phyloP scores from a whole-genome alignment of 2,329 filamentous ascomycete genomes.

The Aspergillus chevalieri region DNA sequence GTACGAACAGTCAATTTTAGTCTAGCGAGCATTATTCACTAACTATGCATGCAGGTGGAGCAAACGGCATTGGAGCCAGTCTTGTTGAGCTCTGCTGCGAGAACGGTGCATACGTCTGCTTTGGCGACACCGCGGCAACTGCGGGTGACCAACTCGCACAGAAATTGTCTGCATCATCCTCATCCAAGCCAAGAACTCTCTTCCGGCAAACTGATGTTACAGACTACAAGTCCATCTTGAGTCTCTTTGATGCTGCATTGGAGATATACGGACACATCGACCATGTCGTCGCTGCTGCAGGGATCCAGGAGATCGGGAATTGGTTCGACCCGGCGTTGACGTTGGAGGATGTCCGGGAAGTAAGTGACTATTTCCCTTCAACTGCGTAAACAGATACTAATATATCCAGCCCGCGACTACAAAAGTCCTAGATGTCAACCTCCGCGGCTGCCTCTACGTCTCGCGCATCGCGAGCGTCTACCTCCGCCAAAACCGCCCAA shows the following conservation, averaged over 20 bases:
- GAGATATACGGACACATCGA: slow-evolving; percentile 44
- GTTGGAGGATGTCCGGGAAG: slow-evolving; percentile 38
- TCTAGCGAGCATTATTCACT: not conserved
- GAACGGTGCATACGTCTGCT: slow-evolving; percentile 37
- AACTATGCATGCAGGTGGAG: slow-evolving; percentile 25
- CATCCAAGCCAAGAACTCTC: slow-evolving; percentile 16
- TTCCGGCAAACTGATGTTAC: slow-evolving; percentile 44
- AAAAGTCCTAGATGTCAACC: slow-evolving; percentile 44
- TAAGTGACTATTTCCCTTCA: slow-evolving; percentile 9
- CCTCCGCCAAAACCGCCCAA: slow-evolving; percentile 36
- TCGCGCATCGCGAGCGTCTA: slow-evolving; percentile 47
- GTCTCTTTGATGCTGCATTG: slow-evolving; percentile 43
- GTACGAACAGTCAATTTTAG: slow-evolving; percentile 4
- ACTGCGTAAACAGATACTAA: not conserved
- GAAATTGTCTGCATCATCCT: slow-evolving; percentile 10
- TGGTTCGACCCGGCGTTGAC: slow-evolving; percentile 43
- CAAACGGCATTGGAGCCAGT: slow-evolving; percentile 42
- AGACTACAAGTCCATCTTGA: slow-evolving; percentile 41
- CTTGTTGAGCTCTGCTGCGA: slow-evolving; percentile 35
- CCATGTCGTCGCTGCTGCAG: slow-evolving; percentile 45
- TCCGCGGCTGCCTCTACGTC: slow-evolving; percentile 44
- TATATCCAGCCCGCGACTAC: slow-evolving; percentile 23
- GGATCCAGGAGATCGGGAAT: slow-evolving; percentile 39
- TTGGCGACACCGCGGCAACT: slow-evolving; percentile 38
- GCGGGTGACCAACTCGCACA: slow-evolving; percentile 25